Evolutionary conservation across 2,329 filamentous ascomycete genomes (phyloP), one percentile per base, ranked within the genome.

Genomic region (Neonectria punicea): DNA sequence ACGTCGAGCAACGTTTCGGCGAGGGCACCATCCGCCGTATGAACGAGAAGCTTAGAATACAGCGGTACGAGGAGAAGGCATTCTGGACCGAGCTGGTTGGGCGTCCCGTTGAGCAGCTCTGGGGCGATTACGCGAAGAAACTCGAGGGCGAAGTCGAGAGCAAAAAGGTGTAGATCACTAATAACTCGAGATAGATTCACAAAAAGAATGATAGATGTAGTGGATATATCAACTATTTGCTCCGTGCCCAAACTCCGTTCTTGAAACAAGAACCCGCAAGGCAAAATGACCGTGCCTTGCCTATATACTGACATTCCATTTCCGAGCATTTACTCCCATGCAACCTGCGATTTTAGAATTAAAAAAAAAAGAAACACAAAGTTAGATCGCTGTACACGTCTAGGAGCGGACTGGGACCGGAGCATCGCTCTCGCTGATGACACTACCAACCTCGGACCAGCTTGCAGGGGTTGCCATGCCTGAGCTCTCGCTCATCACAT

Each of bases 41-140:
- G 54, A 92, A 97, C 74, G 90, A 89, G 74, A 86, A 85, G 68
- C 78, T 97, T 76, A 83, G 89, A 65, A 80, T 80, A n/a, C 82
- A 82, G 44, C 83, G 81, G 80, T 92, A 96, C 78, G 82, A 90
- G 67, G 86, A 92, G 79, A 80, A 87, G 57, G 73, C 78, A 56
- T 88, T 96, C 77, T 92, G 92, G 94, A 81, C 86, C 5, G 83
- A 86, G 68, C 81, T 95, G 28, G 87, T 93, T 71, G 92, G 91
- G 0, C 77, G 83, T 46, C 83, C 85, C 0, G 89, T 97, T 1
- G 82, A 86, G 49, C 82, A 90, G 67, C 80, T 98, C 32, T 98
- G 93, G 92, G 81, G 84, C 20, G 89, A 93, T 65, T 98, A 98
- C 80, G 84, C 77, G 7, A 73, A 80, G 32, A 73, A 70, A 28